Conservation (phyloP, 306 rosid species). For the Coriaria nepalensis region DNA sequence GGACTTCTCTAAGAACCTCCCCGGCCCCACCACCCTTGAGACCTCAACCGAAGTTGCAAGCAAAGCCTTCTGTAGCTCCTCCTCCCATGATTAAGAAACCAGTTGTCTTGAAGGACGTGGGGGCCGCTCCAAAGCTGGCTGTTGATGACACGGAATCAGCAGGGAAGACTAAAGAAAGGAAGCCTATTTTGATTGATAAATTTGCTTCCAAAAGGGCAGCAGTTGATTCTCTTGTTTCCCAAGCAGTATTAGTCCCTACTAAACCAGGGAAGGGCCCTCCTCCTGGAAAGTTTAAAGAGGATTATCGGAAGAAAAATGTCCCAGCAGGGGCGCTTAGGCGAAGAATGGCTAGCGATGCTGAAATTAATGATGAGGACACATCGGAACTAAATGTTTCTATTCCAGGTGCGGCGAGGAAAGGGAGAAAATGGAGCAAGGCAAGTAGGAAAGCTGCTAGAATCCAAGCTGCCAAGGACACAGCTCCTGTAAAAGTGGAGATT, state of each 20-base stretch:
- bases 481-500: conserved; percentile 95
- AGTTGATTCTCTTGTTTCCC: conserved; percentile 54
- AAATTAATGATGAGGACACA: conserved; percentile 45
- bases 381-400: conserved; percentile 61
- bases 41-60: conserved; percentile 58
- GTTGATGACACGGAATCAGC: conserved; percentile 22
- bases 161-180: conserved; percentile 38
- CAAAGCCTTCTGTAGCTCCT: conserved; percentile 55
- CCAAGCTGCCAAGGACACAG: conserved; percentile 93
- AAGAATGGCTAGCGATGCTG: conserved; percentile 33
- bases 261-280: conserved; percentile 74
- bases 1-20: conserved; percentile 25
- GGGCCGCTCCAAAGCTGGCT: conserved; percentile 27
- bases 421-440: conserved; percentile 97
- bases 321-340: conserved; percentile 49
- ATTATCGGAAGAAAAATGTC: conserved; percentile 52
- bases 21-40: conserved; percentile 36
- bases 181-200: conserved; percentile 86
- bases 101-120: conserved; percentile 68
- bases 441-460: conserved; percentile 91
- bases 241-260: conserved; percentile 57
- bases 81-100: conserved; percentile 43
- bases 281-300: conserved; percentile 56
- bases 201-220: conserved; percentile 68
- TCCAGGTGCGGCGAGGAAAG: conserved; percentile 68